Base-by-base conservation (phyloP, 331 rosid species). In the Malus hybrid region DNA sequence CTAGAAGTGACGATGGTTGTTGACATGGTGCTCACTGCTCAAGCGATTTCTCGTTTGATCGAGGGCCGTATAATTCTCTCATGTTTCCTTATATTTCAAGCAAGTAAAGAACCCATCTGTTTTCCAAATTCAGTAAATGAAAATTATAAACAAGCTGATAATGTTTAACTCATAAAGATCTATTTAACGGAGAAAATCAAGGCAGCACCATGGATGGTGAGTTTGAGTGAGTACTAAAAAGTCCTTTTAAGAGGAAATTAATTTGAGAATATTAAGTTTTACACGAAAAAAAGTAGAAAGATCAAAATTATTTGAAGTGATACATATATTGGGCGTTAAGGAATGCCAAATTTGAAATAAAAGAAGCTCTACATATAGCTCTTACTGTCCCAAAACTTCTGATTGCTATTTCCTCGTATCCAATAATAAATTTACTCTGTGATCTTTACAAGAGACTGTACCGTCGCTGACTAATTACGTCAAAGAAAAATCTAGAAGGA, bases 401-500 rank as follows among this genome's bases (percentile, higher is more conserved):
- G 63, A 75, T 52, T 30, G 62, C 33, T 63, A 75, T 42, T 10
- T 42, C 46, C 74, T 81, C 58, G 71, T 75, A 79, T 65, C 64
- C 73, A 74, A 56, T 69, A 69, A 76, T 75, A 66, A 84, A 58
- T 48, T 71, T 72, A 82, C 77, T 67, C 78, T 76, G 53, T 42
- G 77, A 67, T 81, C 58, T 53, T 53, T 86, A 82, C 88, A 83
- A 77, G 70, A 61, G 71, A 74, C 77, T 77, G 76, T 68, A 39
- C 63, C 58, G 1, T 1, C n/a, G 71, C 84, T 58, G 75, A 50
- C 73, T 36, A 76, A 69, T 53, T 53, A 53, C 11, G 63, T 57
- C 53, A 42, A 29, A 48, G 8, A 70, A 39, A 77, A 80, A 77
- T 81, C 87, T 80, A 71, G 74, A 74, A 55, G 77, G 71, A 53